Evolutionary conservation across 305 asterid genomes (phyloP).

Genomic region (Rubia tinctorum): DNA sequence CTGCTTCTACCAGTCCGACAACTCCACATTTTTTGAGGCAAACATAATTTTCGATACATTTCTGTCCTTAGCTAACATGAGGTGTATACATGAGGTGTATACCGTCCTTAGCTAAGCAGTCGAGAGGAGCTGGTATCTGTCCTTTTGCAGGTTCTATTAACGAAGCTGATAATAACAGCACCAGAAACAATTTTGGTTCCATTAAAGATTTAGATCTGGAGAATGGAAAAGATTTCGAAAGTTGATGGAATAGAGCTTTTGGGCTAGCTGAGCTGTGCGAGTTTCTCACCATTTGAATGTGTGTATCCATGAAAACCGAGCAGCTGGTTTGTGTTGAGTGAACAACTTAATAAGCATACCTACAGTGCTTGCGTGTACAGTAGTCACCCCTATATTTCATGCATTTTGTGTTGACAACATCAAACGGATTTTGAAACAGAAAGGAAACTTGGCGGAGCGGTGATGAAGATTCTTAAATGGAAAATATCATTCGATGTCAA

Average conservation of each 20-base stretch:
- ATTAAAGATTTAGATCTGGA: not conserved
- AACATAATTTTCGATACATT: not conserved
- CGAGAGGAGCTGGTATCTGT: not conserved
- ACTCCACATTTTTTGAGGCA: not conserved
- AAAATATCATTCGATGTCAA: too few species aligned
- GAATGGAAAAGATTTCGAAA: not conserved
- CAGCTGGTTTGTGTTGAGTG: not conserved
- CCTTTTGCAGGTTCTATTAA: not conserved
- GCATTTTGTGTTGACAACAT: not conserved
- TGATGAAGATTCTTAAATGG: too few species aligned
- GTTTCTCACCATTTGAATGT: not conserved
- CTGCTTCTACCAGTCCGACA: not conserved
- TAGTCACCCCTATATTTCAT: not conserved
- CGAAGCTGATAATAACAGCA: not conserved
- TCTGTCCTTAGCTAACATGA: too few species aligned
- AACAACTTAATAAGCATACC: too few species aligned
- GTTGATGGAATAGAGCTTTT: not conserved
- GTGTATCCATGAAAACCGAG: not conserved
- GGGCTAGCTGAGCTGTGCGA: not conserved
- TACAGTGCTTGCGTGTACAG: not conserved
- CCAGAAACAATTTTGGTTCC: not conserved
- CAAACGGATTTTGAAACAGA: not conserved
- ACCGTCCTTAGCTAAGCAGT: constrained; percentile 1
- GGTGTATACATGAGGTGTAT: too few species aligned
- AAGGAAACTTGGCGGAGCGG: not conserved